A percentile compares a stretch with the other conserved stretches of the same genome.
Conservation (phyloP, 306 rosid genomes). For the Fragaria iinumae region DNA sequence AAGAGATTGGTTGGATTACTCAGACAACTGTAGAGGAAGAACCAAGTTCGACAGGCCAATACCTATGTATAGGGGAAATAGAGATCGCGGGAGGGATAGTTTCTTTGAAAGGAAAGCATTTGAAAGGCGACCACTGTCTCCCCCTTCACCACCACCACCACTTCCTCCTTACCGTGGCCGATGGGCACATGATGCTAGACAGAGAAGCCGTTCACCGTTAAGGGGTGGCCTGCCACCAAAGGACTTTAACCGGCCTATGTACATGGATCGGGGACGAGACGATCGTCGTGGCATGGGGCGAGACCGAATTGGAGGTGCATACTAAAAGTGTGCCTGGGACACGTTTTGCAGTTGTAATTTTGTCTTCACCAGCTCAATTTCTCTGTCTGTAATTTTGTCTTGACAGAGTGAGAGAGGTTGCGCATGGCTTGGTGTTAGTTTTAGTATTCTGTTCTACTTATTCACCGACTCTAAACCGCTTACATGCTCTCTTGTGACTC, state of each 20-base stretch:
- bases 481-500: not conserved
- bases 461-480: not conserved
- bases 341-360: slow-evolving; percentile 9
- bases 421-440: slow-evolving; percentile 5
- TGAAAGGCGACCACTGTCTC: slow-evolving; percentile 76
- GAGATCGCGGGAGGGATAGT: slow-evolving; percentile 70
- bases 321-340: slow-evolving; percentile 24
- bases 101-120: slow-evolving; percentile 67
- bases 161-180: slow-evolving; percentile 53
- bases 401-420: slow-evolving; percentile 2
- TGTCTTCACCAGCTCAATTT: not conserved
- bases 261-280: slow-evolving; percentile 49
- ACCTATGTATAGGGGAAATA: slow-evolving; percentile 62
- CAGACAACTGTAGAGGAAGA: slow-evolving; percentile 70
- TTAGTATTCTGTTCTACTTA: not conserved
- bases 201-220: slow-evolving; percentile 77
- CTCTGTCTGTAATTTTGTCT: not conserved
- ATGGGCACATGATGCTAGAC: slow-evolving; percentile 62
- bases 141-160: slow-evolving; percentile 45
- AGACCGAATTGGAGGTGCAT: slow-evolving; percentile 63
- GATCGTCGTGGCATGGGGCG: slow-evolving; percentile 67
- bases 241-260: slow-evolving; percentile 56
- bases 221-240: slow-evolving; percentile 63
- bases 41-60: slow-evolving; percentile 70
- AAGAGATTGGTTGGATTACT: slow-evolving; percentile 60